Evolutionary conservation across 1,139 yeast species (phyloP).

Genomic region (Geotrichum aggregatum): DNA sequence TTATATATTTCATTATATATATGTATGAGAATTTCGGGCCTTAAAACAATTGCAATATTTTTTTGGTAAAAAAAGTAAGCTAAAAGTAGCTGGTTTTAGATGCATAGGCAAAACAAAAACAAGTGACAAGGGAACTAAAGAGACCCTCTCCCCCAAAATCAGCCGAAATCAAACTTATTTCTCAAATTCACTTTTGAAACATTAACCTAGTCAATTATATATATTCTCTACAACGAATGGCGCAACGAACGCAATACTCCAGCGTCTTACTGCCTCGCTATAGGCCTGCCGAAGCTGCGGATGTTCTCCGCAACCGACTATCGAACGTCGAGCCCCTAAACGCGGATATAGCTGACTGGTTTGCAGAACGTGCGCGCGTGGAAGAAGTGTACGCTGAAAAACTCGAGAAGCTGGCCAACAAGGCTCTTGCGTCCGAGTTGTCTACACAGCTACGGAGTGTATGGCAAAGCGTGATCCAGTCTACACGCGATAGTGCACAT

Average conservation of each 20-base stretch:
- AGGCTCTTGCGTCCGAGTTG: background rate
- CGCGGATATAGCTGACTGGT: slow-evolving; percentile 39
- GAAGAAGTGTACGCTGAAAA: slow-evolving; percentile 38
- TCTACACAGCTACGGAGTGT: slow-evolving; percentile 21
- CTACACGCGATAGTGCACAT: slow-evolving; percentile 31
- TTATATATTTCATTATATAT: too few species aligned
- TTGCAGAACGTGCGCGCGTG: slow-evolving; percentile 36
- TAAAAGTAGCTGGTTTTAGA: too few species aligned
- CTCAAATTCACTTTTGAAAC: too few species aligned
- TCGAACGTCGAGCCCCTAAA: slow-evolving; percentile 31
- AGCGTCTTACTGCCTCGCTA: background rate
- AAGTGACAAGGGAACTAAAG: too few species aligned
- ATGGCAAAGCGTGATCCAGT: slow-evolving; percentile 30
- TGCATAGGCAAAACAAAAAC: too few species aligned
- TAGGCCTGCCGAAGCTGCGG: background rate
- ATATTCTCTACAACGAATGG: slow-evolving; percentile 7
- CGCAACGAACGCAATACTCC: background rate
- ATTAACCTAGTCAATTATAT: too few species aligned
- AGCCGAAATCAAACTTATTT: too few species aligned
- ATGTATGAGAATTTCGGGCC: too few species aligned
- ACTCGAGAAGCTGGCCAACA: slow-evolving; percentile 32
- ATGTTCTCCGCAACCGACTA: slow-evolving; percentile 26
- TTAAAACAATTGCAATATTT: too few species aligned
- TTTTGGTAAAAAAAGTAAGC: too few species aligned
- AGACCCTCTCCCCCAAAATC: too few species aligned